Conservation (phyloP, 257 asterid genomes). For the Ocimum tenuiflorum region DNA sequence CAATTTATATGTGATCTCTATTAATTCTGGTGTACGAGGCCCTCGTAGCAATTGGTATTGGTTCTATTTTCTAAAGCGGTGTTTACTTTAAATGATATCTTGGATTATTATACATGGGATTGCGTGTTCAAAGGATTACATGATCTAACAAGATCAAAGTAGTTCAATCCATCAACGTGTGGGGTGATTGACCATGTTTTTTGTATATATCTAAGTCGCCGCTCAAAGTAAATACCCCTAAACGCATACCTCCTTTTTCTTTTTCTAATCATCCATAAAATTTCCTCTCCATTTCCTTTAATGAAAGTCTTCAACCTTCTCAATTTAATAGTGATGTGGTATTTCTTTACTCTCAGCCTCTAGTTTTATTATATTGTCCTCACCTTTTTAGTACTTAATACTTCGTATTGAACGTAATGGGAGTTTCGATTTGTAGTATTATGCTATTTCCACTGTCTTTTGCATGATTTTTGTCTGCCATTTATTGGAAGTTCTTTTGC, state of each 20-base stretch:
- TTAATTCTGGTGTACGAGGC: background rate
- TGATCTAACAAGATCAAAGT: background rate
- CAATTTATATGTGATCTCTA: background rate
- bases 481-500: background rate
- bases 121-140: too few species aligned
- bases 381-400: too few species aligned
- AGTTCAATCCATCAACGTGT: too few species aligned
- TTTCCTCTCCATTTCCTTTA: background rate
- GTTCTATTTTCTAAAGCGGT: too few species aligned
- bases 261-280: background rate
- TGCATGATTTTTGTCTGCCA: background rate
- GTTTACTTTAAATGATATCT: too few species aligned
- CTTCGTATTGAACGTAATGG: too few species aligned
- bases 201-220: too few species aligned
- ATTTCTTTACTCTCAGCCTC: background rate
- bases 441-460: background rate
- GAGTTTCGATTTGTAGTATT: background rate
- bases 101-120: background rate
- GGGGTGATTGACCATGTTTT: too few species aligned
- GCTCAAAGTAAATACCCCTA: background rate
- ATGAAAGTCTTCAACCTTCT: background rate
- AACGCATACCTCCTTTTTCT: background rate
- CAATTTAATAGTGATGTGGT: background rate
- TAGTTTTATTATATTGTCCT: background rate
- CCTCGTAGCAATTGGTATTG: too few species aligned